Evolutionary conservation across 176 grass and related monocot genomes (phyloP), one percentile per base, ranked within the genome.

Genomic region (Oryza meyeriana): DNA sequence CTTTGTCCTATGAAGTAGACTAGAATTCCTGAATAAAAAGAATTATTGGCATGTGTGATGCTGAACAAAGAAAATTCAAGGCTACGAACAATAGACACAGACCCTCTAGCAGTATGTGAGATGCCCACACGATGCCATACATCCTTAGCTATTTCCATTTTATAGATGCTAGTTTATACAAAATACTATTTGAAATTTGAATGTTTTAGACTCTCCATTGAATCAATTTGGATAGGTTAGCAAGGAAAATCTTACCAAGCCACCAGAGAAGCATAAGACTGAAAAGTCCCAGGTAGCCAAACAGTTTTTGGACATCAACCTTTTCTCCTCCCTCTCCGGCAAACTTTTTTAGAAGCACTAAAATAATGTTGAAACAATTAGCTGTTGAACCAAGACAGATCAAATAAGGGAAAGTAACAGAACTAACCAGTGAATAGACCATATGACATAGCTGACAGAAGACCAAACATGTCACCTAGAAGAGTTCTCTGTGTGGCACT

Each of bases 321-420:
- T 90, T 87, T 90, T 99, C 87, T 80, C 91, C 96, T 87, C 90
- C 96, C 85, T 94, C 96, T 77, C 96, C 93, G 65, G 93, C 89
- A 87, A 94, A 90, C 48, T 99, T 99, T 88, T 99, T 99, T 31
- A 99, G 89, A 64, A 99, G 93, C 44, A 99, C 96, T 99, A 72
- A 11, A 88, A 81, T 22, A 52, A 78, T 42, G 71, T 89, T 70
- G 82, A 84, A 84, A 70, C 16, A 81, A 55, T 82, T 76, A 77
- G 17, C 45, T 11, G 64, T 6, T 72, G 64, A 27, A 52, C 48
- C 25, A 1, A 74, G 13, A 82, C 28, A 32, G 0, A 32, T 40
- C 14, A 41, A 25, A 20, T 35, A 44, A 78, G 35, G 35, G 13
- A 7, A 85, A 81, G 47, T 70, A 66, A 50, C 65, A 38, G 7